phyloP scores from a whole-genome alignment of 2,329 filamentous ascomycete genomes.

The Hymenoscyphus albidus region DNA sequence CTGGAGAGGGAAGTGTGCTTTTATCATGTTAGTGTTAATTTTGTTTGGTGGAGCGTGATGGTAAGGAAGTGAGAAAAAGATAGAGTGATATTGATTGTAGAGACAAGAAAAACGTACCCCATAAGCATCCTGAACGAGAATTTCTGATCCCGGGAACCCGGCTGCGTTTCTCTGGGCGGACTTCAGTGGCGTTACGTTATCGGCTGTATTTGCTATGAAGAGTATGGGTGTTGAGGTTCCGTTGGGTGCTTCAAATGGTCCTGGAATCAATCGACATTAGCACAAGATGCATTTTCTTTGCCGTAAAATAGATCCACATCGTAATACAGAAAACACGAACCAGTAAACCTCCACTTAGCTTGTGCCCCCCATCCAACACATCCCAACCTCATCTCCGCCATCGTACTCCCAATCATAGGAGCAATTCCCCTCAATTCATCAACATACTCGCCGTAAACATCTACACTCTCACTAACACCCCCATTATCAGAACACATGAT shows the following conservation, averaged over 20 bases:
- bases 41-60: not conserved
- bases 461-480: slow-evolving; percentile 21
- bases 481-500: slow-evolving; percentile 33
- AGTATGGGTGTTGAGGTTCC: slow-evolving; percentile 37
- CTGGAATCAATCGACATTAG: not conserved
- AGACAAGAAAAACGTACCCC: slow-evolving; percentile 37
- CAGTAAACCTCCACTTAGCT: slow-evolving; percentile 32
- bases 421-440: slow-evolving; percentile 35
- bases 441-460: slow-evolving; percentile 27
- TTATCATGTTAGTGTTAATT: not conserved
- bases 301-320: too few relatives aligned
- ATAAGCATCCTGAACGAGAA: slow-evolving; percentile 48
- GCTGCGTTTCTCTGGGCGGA: slow-evolving; percentile 34
- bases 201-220: slow-evolving; percentile 37
- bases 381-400: slow-evolving; percentile 37
- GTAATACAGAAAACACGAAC: slow-evolving; percentile 13
- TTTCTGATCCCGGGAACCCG: slow-evolving; percentile 43
- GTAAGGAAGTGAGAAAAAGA: not conserved
- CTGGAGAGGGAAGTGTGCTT: slow-evolving; percentile 46
- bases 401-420: slow-evolving; percentile 42
- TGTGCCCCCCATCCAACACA: slow-evolving; percentile 35
- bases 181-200: slow-evolving; percentile 36
- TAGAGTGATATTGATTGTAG: not conserved
- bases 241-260: not conserved
- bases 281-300: too few relatives aligned